These are phyloP conservation scores for Gynostemma pentaphyllum DNA, from an alignment of 306 rosid genomes.

Conservation along the genomic window DNA sequence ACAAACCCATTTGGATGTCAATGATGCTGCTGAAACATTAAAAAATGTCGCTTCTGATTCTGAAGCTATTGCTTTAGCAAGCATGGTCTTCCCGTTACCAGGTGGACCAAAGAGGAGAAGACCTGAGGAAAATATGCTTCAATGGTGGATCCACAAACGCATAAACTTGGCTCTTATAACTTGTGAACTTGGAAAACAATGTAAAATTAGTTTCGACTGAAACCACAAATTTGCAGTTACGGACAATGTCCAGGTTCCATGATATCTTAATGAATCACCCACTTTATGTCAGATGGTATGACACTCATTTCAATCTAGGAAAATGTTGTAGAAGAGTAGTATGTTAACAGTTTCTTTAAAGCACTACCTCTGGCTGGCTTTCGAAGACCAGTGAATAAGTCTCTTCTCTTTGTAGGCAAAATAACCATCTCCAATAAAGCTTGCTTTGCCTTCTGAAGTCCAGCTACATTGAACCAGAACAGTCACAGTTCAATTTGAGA, in stretches of 20 bases:
- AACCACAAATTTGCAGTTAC: background rate
- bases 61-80: slow-evolving; percentile 97
- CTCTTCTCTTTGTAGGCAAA: slow-evolving; percentile 91
- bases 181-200: background rate
- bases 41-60: slow-evolving; percentile 96
- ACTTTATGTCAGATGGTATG: background rate
- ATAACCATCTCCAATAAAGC: slow-evolving; percentile 97
- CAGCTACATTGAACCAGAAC: slow-evolving; percentile 48
- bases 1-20: slow-evolving; percentile 94
- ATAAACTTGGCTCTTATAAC: background rate
- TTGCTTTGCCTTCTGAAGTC: slow-evolving; percentile 95
- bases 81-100: slow-evolving; percentile 98
- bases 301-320: background rate
- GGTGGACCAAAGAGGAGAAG: slow-evolving; percentile 98
- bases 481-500: slow-evolving; percentile 16
- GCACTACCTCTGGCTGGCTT: slow-evolving; percentile 83
- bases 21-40: slow-evolving; percentile 80
- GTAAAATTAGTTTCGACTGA: background rate
- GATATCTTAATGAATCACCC: background rate
- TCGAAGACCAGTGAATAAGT: slow-evolving; percentile 90
- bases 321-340: background rate
- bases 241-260: background rate
- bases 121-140: slow-evolving; percentile 31
- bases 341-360: slow-evolving; percentile 1
- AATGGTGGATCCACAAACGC: background rate